Evolutionary conservation across 192 early-diverging fungal genomes (phyloP), one percentile per base, ranked within the genome.

Genomic region (Spinellus fusiger): DNA sequence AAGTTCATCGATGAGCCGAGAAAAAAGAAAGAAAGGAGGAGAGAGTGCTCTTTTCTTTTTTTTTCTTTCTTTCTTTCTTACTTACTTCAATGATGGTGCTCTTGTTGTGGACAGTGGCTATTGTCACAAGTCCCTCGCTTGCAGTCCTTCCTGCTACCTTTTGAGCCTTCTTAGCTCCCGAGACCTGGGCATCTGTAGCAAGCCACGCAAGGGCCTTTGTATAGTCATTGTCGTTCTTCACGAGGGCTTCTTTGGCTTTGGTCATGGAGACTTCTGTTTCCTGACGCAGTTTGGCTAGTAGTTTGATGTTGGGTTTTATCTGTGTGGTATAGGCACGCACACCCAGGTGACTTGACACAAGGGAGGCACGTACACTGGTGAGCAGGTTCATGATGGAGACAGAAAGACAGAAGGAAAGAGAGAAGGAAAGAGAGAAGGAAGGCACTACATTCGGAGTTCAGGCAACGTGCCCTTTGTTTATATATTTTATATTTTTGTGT

Each of bases 191-290:
- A 57, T 94, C 91, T 49, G 84, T 73, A 26, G 84, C 69, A 16
- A 98, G 80, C 91, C 92, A 95, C 23, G 65, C 78, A 46, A 92
- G 70, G n/a, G 95, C 95, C 49, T 70, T 72, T 28, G 78, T 82
- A 56, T 89, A 89, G 71, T 88, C 79, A 67, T 89, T 89, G 64
- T 85, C 72, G 35, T 75, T 78, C 46, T 77, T 79, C 7, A 82
- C 56, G 49, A 96, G 79, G 13, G 94, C 94, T 65, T 94, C 92
- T 59, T 89, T 88, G 49, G 93, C 93, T 66, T 92, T 92, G 72
- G 80, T 79, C 69, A 97, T 89, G 35, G 83, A 71, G 18, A 89
- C 84, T 37, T 85, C 78, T 28, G 88, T 91, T 50, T 91, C 85
- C 73, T 91, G 83, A 31, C 93, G 87, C 60, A 95, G 77, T 61